Conservation (phyloP, 2,329 filamentous ascomycete species). For the Penicillium sp. region DNA sequence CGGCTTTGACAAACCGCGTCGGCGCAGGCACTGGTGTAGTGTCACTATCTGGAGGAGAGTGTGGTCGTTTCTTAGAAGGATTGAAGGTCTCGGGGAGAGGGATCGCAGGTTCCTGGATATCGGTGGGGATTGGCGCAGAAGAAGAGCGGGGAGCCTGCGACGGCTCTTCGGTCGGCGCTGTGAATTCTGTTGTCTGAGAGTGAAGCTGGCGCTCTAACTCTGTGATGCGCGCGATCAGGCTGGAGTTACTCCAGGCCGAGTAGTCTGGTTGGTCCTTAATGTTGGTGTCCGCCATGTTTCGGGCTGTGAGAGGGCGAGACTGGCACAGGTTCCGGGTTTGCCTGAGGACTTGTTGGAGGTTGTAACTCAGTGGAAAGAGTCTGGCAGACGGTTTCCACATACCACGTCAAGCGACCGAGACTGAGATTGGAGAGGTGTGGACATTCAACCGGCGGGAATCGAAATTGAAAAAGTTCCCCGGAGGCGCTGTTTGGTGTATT, state of each 20-base stretch:
- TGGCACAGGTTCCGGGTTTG: slow-evolving; percentile 15
- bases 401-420: slow-evolving; percentile 18
- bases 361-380: slow-evolving; percentile 14
- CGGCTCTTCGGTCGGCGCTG: slow-evolving; percentile 9
- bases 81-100: slow-evolving; percentile 9
- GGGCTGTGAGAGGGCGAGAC: slow-evolving; percentile 13
- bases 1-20: slow-evolving; percentile 41
- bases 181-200: slow-evolving; percentile 44
- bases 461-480: slow-evolving; percentile 11
- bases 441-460: slow-evolving; percentile 9
- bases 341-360: slow-evolving; percentile 8
- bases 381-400: slow-evolving; percentile 32
- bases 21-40: slow-evolving; percentile 24
- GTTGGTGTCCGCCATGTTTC: slow-evolving; percentile 24
- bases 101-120: slow-evolving; percentile 23
- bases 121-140: slow-evolving; percentile 14
- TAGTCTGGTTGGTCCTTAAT: slow-evolving; percentile 48
- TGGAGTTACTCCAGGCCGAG: slow-evolving; percentile 64
- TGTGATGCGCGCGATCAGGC: slow-evolving; percentile 66
- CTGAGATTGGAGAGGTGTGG: slow-evolving; percentile 4
- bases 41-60: slow-evolving; percentile 22
- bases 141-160: slow-evolving; percentile 1
- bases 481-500: slow-evolving; percentile 5
- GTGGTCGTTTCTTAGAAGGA: slow-evolving; percentile 16
- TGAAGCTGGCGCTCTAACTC: slow-evolving; percentile 66